Conservation (phyloP, 352 stramenopile species). For the Thalassiosira oceanica region DNA sequence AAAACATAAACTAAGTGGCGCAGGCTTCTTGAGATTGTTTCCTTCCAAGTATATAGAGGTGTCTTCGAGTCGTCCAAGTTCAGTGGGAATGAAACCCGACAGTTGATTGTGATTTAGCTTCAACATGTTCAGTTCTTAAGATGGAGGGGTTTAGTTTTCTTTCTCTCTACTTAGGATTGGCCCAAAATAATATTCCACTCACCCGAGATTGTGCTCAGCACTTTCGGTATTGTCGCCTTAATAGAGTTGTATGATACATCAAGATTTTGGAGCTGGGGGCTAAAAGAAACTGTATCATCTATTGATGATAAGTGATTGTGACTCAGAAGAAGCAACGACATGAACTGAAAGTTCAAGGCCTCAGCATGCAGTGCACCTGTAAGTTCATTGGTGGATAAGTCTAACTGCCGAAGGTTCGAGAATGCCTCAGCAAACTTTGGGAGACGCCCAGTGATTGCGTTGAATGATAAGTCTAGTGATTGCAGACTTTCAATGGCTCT, state of each 20-base stretch:
- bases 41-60: constrained; percentile 1
- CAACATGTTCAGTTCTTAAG: neutral
- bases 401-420: constrained; percentile 2
- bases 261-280: no score
- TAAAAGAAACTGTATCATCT: no score
- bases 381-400: no score
- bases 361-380: neutral
- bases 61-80: constrained; percentile 2
- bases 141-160: no score
- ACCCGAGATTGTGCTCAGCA: no score
- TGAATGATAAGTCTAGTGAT: constrained; percentile 1
- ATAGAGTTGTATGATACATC: no score
- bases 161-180: no score
- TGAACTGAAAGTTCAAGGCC: neutral
- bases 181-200: no score
- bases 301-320: no score
- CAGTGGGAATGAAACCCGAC: constrained; percentile 3
- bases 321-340: no score
- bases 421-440: constrained; percentile 1
- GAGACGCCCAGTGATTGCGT: constrained; percentile 2
- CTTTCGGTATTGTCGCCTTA: no score
- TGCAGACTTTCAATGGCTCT: neutral
- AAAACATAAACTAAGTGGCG: constrained; percentile 6
- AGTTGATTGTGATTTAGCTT: constrained; percentile 13
- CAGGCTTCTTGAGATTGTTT: neutral